Conservation (phyloP, 1,284 basidiomycete species). For the Xerocomus nothofagi region DNA sequence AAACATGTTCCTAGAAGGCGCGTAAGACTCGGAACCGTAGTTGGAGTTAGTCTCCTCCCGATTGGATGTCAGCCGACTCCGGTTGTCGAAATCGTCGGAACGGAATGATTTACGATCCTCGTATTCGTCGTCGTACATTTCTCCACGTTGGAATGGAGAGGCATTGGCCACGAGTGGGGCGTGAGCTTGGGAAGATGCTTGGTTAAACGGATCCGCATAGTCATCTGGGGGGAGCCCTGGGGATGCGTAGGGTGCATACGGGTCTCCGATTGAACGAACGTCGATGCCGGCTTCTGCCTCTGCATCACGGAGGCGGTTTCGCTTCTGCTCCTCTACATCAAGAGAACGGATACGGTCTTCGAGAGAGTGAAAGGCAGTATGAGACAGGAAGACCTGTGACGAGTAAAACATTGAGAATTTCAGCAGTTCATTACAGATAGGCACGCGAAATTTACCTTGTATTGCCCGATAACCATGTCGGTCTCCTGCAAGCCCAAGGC, state of each 20-base stretch:
- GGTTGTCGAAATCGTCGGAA: conserved; percentile 76
- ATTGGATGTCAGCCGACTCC: conserved; percentile 71
- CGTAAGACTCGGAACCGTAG: conserved; percentile 87
- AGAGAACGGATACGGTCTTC: conserved; percentile 84
- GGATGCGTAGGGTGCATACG: conserved; percentile 71
- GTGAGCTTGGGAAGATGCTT: conserved; percentile 51
- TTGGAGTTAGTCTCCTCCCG: conserved; percentile 78
- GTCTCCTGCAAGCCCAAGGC: conserved; percentile 66
- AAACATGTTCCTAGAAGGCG: conserved; percentile 95
- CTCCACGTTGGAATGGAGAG: conserved; percentile 71
- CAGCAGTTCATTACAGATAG: neutral
- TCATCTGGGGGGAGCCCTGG: conserved; percentile 45
- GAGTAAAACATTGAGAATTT: conserved; percentile 8
- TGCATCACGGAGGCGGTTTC: conserved; percentile 70
- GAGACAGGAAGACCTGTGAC: conserved; percentile 84
- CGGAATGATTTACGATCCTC: conserved; percentile 77
- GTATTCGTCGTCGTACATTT: conserved; percentile 72
- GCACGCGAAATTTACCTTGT: conserved; percentile 56
- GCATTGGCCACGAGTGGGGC: conserved; percentile 79
- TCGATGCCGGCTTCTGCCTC: conserved; percentile 76
- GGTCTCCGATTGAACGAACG: conserved; percentile 68
- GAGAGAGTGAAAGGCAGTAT: conserved; percentile 83
- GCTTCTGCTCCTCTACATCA: conserved; percentile 84
- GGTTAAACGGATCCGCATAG: conserved; percentile 51
- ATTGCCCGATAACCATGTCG: conserved; percentile 79